Conservation (phyloP, 2,329 filamentous ascomycete genomes). For the Cadophora gregata region DNA sequence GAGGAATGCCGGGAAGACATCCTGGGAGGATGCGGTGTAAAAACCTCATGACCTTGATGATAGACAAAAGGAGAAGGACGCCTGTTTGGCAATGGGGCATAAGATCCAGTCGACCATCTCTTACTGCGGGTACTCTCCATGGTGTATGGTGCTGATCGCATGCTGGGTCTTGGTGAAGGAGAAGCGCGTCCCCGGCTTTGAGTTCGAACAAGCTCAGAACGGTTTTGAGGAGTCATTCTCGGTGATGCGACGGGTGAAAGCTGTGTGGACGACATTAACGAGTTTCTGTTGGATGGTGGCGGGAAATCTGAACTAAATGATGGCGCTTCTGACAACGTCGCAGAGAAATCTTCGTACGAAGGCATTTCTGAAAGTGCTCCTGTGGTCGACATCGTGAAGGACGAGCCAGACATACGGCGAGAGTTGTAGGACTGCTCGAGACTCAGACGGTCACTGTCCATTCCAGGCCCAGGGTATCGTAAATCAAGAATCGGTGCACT, state of each 20-base stretch:
- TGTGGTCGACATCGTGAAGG: slow-evolving; percentile 73
- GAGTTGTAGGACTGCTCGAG: slow-evolving; percentile 60
- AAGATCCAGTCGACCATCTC: slow-evolving; percentile 80
- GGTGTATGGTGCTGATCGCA: slow-evolving; percentile 73
- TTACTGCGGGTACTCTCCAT: slow-evolving; percentile 71
- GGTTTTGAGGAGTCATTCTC: slow-evolving; percentile 64
- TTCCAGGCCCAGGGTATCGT: slow-evolving; percentile 54
- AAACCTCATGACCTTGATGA: slow-evolving; percentile 64
- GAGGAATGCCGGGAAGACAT: slow-evolving; percentile 61
- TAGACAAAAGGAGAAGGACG: slow-evolving; percentile 67
- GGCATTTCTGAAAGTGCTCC: slow-evolving; percentile 70
- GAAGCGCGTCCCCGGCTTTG: slow-evolving; percentile 74
- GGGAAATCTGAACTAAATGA: slow-evolving; percentile 73
- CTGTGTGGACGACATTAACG: slow-evolving; percentile 73
- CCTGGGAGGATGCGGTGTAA: slow-evolving; percentile 59
- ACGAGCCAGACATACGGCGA: slow-evolving; percentile 73
- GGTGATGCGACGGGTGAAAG: slow-evolving; percentile 77
- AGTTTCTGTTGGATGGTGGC: slow-evolving; percentile 69
- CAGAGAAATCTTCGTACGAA: slow-evolving; percentile 74
- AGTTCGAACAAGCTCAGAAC: slow-evolving; percentile 65
- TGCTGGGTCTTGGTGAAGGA: slow-evolving; percentile 70
- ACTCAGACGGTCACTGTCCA: slow-evolving; percentile 58
- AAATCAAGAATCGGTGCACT: slow-evolving; percentile 67
- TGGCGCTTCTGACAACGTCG: slow-evolving; percentile 68
- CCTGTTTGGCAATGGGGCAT: slow-evolving; percentile 61